phyloP scores from a whole-genome alignment of 805 yeast species.

The Priceomyces medius region DNA sequence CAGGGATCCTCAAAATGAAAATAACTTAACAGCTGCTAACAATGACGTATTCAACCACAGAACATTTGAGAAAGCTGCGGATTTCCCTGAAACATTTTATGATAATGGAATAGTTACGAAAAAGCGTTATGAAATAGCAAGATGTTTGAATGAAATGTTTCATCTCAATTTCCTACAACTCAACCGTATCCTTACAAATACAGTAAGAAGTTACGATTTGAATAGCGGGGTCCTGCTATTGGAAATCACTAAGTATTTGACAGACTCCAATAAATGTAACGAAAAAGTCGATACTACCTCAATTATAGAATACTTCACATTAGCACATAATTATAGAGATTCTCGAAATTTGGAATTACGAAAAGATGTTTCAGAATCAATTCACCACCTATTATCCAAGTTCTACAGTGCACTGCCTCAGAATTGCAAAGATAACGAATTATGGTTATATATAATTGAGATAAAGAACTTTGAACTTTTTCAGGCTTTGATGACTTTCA shows the following conservation, averaged over 20 bases:
- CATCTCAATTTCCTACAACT: slow-evolving; percentile 11
- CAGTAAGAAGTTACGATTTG: slow-evolving; percentile 9
- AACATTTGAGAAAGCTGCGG: slow-evolving; percentile 5
- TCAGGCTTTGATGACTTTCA: slow-evolving; percentile 7
- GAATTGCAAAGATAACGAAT: slow-evolving; percentile 5
- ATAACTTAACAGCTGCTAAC: neutral
- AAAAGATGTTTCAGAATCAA: slow-evolving; percentile 3
- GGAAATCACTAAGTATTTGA: slow-evolving; percentile 2
- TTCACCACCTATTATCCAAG: slow-evolving; percentile 2
- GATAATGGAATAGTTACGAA: slow-evolving; percentile 12
- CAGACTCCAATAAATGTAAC: slow-evolving; percentile 1
- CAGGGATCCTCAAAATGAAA: neutral
- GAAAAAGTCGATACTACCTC: slow-evolving; percentile 3
- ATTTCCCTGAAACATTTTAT: slow-evolving; percentile 10
- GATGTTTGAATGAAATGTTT: slow-evolving; percentile 9
- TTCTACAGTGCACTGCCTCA: slow-evolving; percentile 2
- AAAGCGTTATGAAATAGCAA: slow-evolving; percentile 10
- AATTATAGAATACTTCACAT: slow-evolving; percentile 5
- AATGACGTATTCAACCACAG: slow-evolving; percentile 2
- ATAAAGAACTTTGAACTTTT: slow-evolving; percentile 8
- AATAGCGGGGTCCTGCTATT: slow-evolving; percentile 2
- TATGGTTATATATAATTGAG: slow-evolving; percentile 9
- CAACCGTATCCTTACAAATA: slow-evolving; percentile 11
- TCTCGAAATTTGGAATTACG: neutral
- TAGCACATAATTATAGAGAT: slow-evolving; percentile 1